These are phyloP conservation scores for Escallonia herrerae DNA, from an alignment of 129 eudicot species.

Conservation along the genomic window DNA sequence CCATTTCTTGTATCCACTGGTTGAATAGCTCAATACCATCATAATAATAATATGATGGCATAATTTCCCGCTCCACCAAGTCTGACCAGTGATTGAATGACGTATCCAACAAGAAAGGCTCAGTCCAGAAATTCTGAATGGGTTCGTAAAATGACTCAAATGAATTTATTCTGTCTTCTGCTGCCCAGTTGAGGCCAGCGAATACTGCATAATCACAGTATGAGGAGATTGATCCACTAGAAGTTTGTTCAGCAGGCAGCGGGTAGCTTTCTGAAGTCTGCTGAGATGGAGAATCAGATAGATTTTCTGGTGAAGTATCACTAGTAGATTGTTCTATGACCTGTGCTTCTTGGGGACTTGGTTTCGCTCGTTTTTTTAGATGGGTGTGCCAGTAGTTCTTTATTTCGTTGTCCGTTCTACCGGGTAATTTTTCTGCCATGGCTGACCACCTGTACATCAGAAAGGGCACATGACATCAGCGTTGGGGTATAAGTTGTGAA, in stretches of 20 bases:
- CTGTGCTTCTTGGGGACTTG: neutral
- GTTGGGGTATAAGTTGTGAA: neutral
- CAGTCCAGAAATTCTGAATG: neutral
- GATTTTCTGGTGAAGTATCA: neutral
- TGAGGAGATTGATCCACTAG: neutral
- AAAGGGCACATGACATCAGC: neutral
- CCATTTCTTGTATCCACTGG: too few species aligned
- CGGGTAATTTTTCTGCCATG: slow-evolving; percentile 3
- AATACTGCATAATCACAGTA: neutral
- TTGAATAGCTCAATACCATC: too few species aligned
- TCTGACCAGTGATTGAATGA: neutral
- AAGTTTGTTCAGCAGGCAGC: neutral
- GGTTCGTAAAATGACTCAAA: neutral
- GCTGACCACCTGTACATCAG: slow-evolving; percentile 6
- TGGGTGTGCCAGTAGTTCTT: slow-evolving; percentile 12
- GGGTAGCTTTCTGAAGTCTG: neutral
- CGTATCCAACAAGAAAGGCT: neutral
- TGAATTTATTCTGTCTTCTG: neutral
- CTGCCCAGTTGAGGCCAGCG: neutral
- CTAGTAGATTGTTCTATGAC: neutral
- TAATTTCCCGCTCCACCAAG: too few species aligned
- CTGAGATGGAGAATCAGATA: neutral
- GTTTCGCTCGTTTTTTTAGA: neutral
- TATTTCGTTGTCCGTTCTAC: slow-evolving; percentile 16
- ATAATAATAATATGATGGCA: too few species aligned